phyloP scores from a whole-genome alignment of 176 grass and related monocot species.

The Phyllostachys edulis region DNA sequence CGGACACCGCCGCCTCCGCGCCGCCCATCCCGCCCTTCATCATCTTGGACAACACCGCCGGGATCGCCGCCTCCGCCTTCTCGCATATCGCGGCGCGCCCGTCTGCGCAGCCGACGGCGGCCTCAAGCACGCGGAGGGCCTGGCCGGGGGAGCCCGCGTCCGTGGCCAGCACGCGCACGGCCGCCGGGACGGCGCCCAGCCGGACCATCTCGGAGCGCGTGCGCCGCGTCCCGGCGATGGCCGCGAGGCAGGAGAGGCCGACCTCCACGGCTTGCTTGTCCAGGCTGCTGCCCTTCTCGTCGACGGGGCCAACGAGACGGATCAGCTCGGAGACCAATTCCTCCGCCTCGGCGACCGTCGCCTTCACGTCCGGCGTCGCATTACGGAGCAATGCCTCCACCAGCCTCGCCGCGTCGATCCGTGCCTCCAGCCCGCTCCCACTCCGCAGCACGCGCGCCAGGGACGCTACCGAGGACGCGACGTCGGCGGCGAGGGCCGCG shows the following conservation, averaged over 20 bases:
- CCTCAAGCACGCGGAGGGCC: constrained; percentile 58
- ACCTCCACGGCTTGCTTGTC: constrained; percentile 41
- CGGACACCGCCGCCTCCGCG: constrained; percentile 66
- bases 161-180: constrained; percentile 34
- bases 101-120: constrained; percentile 53
- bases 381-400: constrained; percentile 46
- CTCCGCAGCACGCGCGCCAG: constrained; percentile 46
- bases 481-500: constrained; percentile 32
- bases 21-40: constrained; percentile 63
- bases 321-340: constrained; percentile 49
- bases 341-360: constrained; percentile 24
- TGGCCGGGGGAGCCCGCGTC: constrained; percentile 7
- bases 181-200: constrained; percentile 42
- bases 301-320: constrained; percentile 47
- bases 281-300: constrained; percentile 29
- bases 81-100: constrained; percentile 73
- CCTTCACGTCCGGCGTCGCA: constrained; percentile 2
- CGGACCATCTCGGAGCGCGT: constrained; percentile 41
- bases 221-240: constrained; percentile 34
- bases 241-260: constrained; percentile 48
- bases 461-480: constrained; percentile 21
- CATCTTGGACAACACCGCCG: constrained; percentile 52
- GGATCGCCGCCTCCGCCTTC: constrained; percentile 30
- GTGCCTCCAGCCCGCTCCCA: constrained; percentile 24
- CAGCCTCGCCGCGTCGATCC: constrained; percentile 57